These are phyloP conservation scores for Cyberlindnera japonica DNA, from an alignment of 805 yeast genomes.

Conservation along the genomic window DNA sequence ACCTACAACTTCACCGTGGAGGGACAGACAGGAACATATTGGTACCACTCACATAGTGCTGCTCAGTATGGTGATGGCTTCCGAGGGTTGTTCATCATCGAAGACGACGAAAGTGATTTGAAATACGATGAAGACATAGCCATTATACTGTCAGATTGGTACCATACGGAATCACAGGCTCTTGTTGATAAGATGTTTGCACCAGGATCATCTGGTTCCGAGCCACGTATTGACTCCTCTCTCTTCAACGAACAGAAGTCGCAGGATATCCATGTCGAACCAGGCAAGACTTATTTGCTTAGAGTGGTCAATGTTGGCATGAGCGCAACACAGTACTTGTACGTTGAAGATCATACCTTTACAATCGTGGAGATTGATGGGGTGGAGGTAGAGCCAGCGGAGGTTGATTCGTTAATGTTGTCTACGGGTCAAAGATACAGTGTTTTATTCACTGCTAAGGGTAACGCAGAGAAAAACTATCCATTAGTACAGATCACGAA, in stretches of 20 bases:
- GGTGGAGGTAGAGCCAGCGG: slow-evolving; percentile 45
- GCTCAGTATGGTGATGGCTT: slow-evolving; percentile 48
- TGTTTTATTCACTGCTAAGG: slow-evolving; percentile 50
- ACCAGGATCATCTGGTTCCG: slow-evolving; percentile 41
- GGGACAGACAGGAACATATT: slow-evolving; percentile 45
- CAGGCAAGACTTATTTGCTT: slow-evolving; percentile 43
- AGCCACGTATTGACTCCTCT: slow-evolving; percentile 44
- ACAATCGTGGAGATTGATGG: slow-evolving; percentile 61
- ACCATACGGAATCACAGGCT: slow-evolving; percentile 37
- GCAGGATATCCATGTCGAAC: slow-evolving; percentile 42
- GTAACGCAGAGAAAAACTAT: slow-evolving; percentile 40
- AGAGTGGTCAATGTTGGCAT: slow-evolving; percentile 54
- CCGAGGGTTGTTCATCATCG: slow-evolving; percentile 40
- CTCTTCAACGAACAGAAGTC: slow-evolving; percentile 45
- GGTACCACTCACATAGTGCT: slow-evolving; percentile 53
- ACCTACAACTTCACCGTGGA: slow-evolving; percentile 38
- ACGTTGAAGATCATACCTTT: slow-evolving; percentile 49
- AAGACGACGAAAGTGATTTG: slow-evolving; percentile 23
- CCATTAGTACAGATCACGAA: slow-evolving; percentile 55
- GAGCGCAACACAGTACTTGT: slow-evolving; percentile 53
- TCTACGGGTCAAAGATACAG: slow-evolving; percentile 80
- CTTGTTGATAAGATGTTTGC: slow-evolving; percentile 37
- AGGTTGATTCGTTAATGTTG: slow-evolving; percentile 44
- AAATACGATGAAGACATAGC: slow-evolving; percentile 46
- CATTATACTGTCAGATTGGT: slow-evolving; percentile 46